Evolutionary conservation across 1,284 basidiomycete genomes (phyloP), one percentile per base, ranked within the genome.

Genomic region (Ceratobasidium sp.): DNA sequence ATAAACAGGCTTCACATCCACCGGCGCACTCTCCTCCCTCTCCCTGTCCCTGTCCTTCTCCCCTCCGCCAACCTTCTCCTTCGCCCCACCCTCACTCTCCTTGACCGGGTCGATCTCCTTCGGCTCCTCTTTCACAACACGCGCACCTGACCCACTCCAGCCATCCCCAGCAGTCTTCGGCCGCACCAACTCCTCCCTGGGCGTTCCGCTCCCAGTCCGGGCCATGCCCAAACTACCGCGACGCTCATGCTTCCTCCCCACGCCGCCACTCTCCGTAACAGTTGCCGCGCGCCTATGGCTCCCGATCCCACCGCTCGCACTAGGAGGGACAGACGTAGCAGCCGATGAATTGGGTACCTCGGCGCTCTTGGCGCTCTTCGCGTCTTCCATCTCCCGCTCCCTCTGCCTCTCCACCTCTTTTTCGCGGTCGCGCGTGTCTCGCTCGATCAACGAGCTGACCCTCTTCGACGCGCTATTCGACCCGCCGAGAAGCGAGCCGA

Each of bases 1-100:
- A 85, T 94, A 96, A 40, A 96, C 90, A 12, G 95, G 94, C 86
- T 96, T 97, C 83, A 94, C 92, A 70, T 95, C 94, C 84, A 90
- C 91, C 79, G 91, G 79, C 17, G 74, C 56, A n/a, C 78, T 67
- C 38, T 79, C 81, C 54, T 80, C 64, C 38, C 64, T 20, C 38
- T 85, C 84, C 56, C 83, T 84, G 78, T 84, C 85, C 12, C 40
- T 28, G 3, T 61, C 57, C 46, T 17, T 48, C 46, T 48, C 46
- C 4, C 59, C 17, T 13, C 10, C 12, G 17, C 26, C 13, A n/a
- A 46, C 62, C 42, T 62, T 54, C 23, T 80, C 74, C 46, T 48
- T 65, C 28, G 38, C 69, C 1, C 77, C 77, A 33, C 33, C 33
- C 1, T 33, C 33, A 33, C 33, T 4, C 42, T 56, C 42, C 20